Base-by-base conservation (phyloP, 176 grass and related monocot species). In the Cenchrus purpureus region DNA sequence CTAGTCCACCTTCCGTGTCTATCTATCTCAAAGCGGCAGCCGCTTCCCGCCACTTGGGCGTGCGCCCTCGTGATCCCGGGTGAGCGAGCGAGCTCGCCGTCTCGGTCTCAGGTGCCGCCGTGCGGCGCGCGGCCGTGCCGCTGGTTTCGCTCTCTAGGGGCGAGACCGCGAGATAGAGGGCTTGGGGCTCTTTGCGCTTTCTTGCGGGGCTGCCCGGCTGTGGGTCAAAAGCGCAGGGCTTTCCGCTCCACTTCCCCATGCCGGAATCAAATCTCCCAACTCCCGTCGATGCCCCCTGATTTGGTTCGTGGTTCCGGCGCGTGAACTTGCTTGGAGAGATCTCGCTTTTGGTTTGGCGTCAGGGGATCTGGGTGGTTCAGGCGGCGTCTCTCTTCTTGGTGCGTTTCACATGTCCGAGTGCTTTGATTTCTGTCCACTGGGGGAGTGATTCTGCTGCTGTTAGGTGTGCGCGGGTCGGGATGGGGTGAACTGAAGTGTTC, bases 401-500 rank as follows among this genome's bases (percentile, higher is more conserved):
- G 73, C 22, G 0, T 54, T 67, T 81, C 78, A 65, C 46, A 80
- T 87, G 78, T 17, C 51, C 16, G 60, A 20, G 48, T 8, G 2
- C 60, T 40, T 74, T 31, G 29, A 49, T 65, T 10, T 74, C 60
- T 29, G 6, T 56, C 49, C 48, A 0, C 68, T 15, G 22, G 59
- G 51, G 53, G 69, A 74, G 46, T 73, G 68, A 37, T 12, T 86
- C 55, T 55, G 46, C 42, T 69, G 32, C 62, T 69, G 72, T 49
- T 79, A 7, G 71, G 50, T 76, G 51, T 10, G 25, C 69, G n/a
- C 17, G n/a, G 5, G 34, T 68, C 60, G 85, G 74, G 49, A 81
- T 87, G 85, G 78, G 85, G 46, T 87, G 85, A 87, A 57, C 69
- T 11, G 77, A 75, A 49, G 77, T 7, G 68, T 57, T 87, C 3